These are phyloP conservation scores for Suhomyces chickasaworum DNA, from an alignment of 1,139 yeast species.

Conservation along the genomic window DNA sequence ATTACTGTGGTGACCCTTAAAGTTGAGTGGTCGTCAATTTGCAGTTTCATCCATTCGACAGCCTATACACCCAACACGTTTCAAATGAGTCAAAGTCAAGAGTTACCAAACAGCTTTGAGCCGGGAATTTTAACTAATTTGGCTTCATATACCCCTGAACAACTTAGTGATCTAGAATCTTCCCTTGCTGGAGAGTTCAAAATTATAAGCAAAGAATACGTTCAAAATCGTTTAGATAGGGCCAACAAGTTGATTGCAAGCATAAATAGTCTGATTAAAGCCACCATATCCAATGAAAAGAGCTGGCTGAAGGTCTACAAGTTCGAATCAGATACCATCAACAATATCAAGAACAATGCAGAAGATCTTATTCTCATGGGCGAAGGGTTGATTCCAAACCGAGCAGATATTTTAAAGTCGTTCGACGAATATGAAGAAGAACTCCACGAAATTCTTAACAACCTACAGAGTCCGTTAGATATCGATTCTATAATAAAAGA, in stretches of 20 bases:
- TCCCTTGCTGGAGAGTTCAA: slow-evolving; percentile 36
- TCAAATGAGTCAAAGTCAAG: slow-evolving; percentile 3
- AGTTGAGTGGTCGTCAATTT: slow-evolving; percentile 5
- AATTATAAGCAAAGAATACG: slow-evolving; percentile 30
- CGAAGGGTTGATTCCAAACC: slow-evolving; percentile 19
- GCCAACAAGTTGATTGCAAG: slow-evolving; percentile 32
- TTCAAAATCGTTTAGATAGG: slow-evolving; percentile 35
- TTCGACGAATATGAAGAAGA: slow-evolving; percentile 36
- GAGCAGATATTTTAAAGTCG: slow-evolving; percentile 24
- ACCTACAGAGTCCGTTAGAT: slow-evolving; percentile 38
- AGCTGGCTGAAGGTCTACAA: slow-evolving; percentile 38
- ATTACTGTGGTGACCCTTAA: not conserved
- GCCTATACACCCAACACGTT: not conserved
- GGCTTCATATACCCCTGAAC: slow-evolving; percentile 29
- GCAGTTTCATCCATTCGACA: not conserved
- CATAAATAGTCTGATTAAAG: slow-evolving; percentile 31
- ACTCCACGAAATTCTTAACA: slow-evolving; percentile 29
- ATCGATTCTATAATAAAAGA: slow-evolving; percentile 28
- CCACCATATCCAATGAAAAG: slow-evolving; percentile 33
- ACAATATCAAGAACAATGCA: slow-evolving; percentile 34
- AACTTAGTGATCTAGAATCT: slow-evolving; percentile 32
- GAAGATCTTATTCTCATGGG: slow-evolving; percentile 32
- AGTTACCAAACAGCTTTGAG: not conserved
- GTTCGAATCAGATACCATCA: slow-evolving; percentile 39
- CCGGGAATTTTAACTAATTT: slow-evolving; percentile 11